A percentile compares a stretch with the other conserved stretches of the same genome.
These are phyloP conservation scores for Oryza nivara DNA, from an alignment of 176 grass and related monocot species.

Conservation along the genomic window DNA sequence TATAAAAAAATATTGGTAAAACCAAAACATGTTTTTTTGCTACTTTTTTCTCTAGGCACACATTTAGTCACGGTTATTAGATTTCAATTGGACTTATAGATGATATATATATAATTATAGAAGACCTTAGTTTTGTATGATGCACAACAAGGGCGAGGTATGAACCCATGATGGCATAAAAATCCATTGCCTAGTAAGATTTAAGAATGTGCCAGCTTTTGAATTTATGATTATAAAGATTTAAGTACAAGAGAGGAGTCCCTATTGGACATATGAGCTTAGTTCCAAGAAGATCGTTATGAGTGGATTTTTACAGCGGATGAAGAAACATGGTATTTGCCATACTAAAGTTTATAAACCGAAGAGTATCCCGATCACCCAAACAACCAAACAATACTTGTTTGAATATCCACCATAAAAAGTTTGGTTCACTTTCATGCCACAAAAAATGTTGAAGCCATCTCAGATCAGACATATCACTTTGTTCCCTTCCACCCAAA, in stretches of 20 bases:
- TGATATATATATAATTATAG: neutral
- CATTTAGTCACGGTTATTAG: neutral
- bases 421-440: no score
- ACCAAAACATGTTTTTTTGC: neutral
- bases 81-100: neutral
- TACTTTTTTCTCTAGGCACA: neutral
- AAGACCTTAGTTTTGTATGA: neutral
- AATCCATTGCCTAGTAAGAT: neutral
- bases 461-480: no score
- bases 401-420: no score
- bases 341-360: no score
- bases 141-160: neutral
- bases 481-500: neutral
- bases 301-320: neutral
- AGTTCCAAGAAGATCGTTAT: neutral
- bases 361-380: no score
- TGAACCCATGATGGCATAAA: neutral
- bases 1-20: neutral
- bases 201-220: neutral
- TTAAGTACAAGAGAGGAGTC: neutral
- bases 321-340: neutral
- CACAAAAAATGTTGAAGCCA: no score
- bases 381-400: no score
- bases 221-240: neutral
- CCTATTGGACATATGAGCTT: neutral